Evolutionary conservation across 1,139 yeast genomes (phyloP), one percentile per base, ranked within the genome.

Genomic region (Fermentozyma sake): DNA sequence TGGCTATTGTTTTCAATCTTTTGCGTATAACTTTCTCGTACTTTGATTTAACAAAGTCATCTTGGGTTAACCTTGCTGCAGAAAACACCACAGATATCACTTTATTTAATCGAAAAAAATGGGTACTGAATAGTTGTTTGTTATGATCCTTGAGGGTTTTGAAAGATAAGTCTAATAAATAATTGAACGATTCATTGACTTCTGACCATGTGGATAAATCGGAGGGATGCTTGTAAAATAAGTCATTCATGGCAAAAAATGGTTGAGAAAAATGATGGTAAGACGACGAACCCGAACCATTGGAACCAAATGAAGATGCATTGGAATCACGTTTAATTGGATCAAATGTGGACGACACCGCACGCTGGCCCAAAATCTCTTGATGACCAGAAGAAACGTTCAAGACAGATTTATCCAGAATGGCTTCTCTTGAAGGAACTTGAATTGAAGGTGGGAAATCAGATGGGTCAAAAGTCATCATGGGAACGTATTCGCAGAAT

Each of bases 161-260:
- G 28, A 65, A 46, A 0, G 74, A 54, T 31, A 71, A 45, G 22
- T 68, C 71, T 19, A 77, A 52, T 22, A 72, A 57, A 34, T 61
- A 63, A 7, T 62, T 50, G 28, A 77, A 61, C 7, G 63, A 58
- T 26, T 68, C 68, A 25, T 62, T 55, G 20, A 78, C 48, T 11
- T 67, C 72, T 3, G 70, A 58, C 87, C 87, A 80, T 7, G 61
- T 58, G n/a, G 63, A 54, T 14, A 78, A 53, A 47, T 81, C 89
- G 1, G 69, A 52, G 5, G 74, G 66, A 32, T 75, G 76, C 28
- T 62, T 61, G 44, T 77, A 78, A 46, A 79, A 79, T 12, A 75
- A 46, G 7, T 55, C 55, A 5, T 61, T 58, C 43, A 59, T 48
- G 6, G 65, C 45, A 39, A 61, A 67, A 26, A 67, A 57, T 5